Evolutionary conservation across 164 flowering plant genomes (phyloP).

Genomic region (Platanus orientalis): DNA sequence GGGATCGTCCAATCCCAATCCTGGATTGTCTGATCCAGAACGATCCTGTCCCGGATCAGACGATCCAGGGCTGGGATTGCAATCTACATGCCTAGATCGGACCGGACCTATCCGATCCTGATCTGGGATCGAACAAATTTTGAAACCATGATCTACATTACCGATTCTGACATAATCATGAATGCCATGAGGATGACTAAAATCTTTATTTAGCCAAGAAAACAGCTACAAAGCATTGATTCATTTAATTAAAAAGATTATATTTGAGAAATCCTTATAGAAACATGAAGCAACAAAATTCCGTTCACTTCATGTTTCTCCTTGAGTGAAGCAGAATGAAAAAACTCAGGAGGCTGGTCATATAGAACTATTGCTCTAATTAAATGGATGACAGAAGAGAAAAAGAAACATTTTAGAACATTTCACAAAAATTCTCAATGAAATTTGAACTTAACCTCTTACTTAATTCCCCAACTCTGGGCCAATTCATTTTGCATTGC

Average conservation of each 20-base stretch:
- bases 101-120: too few relatives aligned
- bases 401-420: background rate
- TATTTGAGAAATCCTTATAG: background rate
- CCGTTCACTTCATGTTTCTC: conserved; percentile 72
- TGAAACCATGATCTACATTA: too few relatives aligned
- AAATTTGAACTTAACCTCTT: conserved; percentile 24
- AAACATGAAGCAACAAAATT: conserved; percentile 7
- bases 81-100: too few relatives aligned
- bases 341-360: conserved; percentile 98
- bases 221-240: conserved; percentile 50
- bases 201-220: conserved; percentile 50
- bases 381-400: conserved; percentile 13
- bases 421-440: too few relatives aligned
- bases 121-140: too few relatives aligned
- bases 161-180: conserved; percentile 68
- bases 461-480: conserved; percentile 94
- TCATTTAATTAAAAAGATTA: background rate
- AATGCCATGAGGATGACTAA: conserved; percentile 38
- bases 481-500: conserved; percentile 98
- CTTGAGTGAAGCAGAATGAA: conserved; percentile 65
- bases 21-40: too few relatives aligned
- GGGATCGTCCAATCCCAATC: too few relatives aligned
- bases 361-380: conserved; percentile 80
- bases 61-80: too few relatives aligned
- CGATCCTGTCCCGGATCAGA: too few relatives aligned